Evolutionary conservation across 1,284 basidiomycete species (phyloP), one percentile per base, ranked within the genome.

Genomic region (Sporisorium graminicola): DNA sequence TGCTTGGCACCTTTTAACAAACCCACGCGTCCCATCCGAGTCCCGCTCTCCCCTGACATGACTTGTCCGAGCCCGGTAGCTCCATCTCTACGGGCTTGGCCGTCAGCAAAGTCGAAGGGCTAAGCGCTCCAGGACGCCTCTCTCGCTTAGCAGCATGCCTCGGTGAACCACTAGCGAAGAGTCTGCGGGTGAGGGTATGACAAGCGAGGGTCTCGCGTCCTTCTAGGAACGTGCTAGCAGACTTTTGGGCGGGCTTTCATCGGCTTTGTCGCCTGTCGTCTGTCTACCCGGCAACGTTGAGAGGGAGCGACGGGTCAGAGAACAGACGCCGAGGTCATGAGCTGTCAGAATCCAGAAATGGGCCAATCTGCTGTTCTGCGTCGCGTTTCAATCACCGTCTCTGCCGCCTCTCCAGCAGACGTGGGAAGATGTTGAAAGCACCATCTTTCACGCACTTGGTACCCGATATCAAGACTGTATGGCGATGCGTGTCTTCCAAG

Each of bases 101-200:
- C 14, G 31, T 31, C n/a, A 31, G 27, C 20, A 5, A 43, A 29
- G 16, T 35, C 35, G 18, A 29, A 8, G 27, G n/a, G 52, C 44
- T 46, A 52, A 58, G 58, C 64, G 53, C 64, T 43, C 14, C 18
- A 16, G 46, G 16, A 18, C 40, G 3, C 18, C 37, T 40, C 37
- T 10, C 58, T 59, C 64, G 58, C 58, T 60, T 55, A 40, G 42
- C 16, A 40, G 35, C 64, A 51, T 56, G 52, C 64, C 64, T 65
- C 64, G 64, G 64, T 29, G 54, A 56, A 6, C 27, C 42, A 9
- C n/a, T 31, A 55, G 16, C 37, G 52, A 40, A 24, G 53, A n/a
- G 10, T 33, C 22, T 43, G 14, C n/a, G 9, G 9, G 18, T 26
- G n/a, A 3, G 5, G 27, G 2, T 2, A 8, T 2, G 16, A 8